These are phyloP conservation scores for Yueomyces sinensis DNA, from an alignment of 805 yeast species.

Conservation along the genomic window DNA sequence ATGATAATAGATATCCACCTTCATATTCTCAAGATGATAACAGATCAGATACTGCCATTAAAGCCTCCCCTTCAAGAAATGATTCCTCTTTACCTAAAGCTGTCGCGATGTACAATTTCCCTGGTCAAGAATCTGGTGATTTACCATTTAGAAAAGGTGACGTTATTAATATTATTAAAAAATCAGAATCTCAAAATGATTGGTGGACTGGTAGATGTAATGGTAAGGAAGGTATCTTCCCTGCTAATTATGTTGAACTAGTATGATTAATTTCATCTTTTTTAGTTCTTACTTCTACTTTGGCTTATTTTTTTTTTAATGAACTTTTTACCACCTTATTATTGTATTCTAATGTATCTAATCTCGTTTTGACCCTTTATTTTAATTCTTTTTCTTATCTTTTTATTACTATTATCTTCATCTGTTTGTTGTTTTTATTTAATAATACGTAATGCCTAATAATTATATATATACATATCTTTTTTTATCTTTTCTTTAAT, in stretches of 20 bases:
- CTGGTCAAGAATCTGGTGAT: constrained; percentile 89
- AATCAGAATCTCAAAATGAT: constrained; percentile 80
- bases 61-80: constrained; percentile 26
- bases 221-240: constrained; percentile 86
- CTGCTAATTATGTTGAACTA: constrained; percentile 93
- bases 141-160: constrained; percentile 90
- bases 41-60: constrained; percentile 24
- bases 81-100: constrained; percentile 51
- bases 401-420: too few species aligned
- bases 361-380: too few species aligned
- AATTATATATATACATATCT: too few species aligned
- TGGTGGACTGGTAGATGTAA: constrained; percentile 97
- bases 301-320: too few species aligned
- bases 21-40: constrained; percentile 23
- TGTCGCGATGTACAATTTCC: constrained; percentile 76
- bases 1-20: constrained; percentile 10
- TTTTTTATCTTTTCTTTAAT: too few species aligned
- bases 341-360: too few species aligned
- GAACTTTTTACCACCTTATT: too few species aligned
- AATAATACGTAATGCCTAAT: too few species aligned
- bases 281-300: too few species aligned
- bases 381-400: too few species aligned
- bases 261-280: constrained; percentile 20
- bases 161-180: constrained; percentile 73
- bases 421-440: too few species aligned